Percentiles rank a stretch among this genome's conserved stretches.
phyloP scores from a whole-genome alignment of 352 stramenopile genomes.

The Phytophthora rubi region DNA sequence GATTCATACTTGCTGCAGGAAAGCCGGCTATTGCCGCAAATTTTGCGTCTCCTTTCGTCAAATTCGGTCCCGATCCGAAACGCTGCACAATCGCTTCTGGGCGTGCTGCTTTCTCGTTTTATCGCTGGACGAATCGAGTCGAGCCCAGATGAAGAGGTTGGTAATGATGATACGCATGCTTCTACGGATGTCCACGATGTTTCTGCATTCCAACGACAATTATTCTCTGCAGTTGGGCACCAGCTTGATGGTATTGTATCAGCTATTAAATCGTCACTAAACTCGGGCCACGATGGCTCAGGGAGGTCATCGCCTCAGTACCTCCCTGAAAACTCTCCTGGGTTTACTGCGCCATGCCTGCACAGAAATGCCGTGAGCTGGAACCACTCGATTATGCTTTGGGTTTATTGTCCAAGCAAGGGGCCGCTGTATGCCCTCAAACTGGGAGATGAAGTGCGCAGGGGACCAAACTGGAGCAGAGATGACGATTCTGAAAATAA shows the following conservation, averaged over 20 bases:
- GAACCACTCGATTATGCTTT: constrained; percentile 85
- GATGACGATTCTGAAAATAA: constrained; percentile 22
- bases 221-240: constrained; percentile 71
- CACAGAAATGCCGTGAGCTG: constrained; percentile 48
- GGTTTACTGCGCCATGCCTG: constrained; percentile 45
- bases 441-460: constrained; percentile 67
- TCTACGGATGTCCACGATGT: constrained; percentile 38
- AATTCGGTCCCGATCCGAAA: constrained; percentile 49
- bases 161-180: constrained; percentile 7
- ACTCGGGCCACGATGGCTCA: constrained; percentile 1
- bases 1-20: constrained; percentile 77
- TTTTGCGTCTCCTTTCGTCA: constrained; percentile 62
- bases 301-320: constrained; percentile 32
- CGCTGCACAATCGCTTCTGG: constrained; percentile 61
- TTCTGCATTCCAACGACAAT: constrained; percentile 66
- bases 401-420: constrained; percentile 61
- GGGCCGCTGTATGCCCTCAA: constrained; percentile 64
- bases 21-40: constrained; percentile 58
- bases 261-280: constrained; percentile 19
- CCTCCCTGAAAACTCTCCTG: constrained; percentile 47
- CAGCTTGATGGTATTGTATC: constrained; percentile 65
- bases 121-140: constrained; percentile 43
- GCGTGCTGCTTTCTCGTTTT: constrained; percentile 71
- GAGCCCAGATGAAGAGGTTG: constrained; percentile 16
- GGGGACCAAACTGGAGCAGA: constrained; percentile 57